These are phyloP conservation scores for Amaranthus palmeri DNA, from an alignment of 148 eudicot species.

Conservation along the genomic window DNA sequence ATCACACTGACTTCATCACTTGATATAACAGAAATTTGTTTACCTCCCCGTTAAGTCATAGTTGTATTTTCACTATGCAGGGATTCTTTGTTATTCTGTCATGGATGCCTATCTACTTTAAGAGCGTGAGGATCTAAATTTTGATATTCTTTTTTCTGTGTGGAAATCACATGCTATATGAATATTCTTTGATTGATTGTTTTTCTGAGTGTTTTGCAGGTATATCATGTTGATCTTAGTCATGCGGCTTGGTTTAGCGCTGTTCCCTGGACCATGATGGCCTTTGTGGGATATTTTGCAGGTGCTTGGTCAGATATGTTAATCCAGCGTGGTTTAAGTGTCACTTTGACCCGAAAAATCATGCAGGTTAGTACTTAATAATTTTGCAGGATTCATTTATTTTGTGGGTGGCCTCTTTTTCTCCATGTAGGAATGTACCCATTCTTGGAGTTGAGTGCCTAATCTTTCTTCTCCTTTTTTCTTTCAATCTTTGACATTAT, in stretches of 20 bases:
- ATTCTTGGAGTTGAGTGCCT: background rate
- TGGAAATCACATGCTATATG: background rate
- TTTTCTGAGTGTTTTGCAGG: constrained; percentile 36
- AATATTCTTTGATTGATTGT: background rate
- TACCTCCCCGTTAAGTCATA: background rate
- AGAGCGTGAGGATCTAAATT: constrained; percentile 42
- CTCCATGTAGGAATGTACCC: background rate
- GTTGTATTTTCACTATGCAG: constrained; percentile 35
- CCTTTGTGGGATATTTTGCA: constrained; percentile 76
- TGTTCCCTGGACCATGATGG: constrained; percentile 96
- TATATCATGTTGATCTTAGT: constrained; percentile 82
- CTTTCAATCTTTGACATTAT: background rate
- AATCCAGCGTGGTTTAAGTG: constrained; percentile 61
- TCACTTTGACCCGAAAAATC: constrained; percentile 79
- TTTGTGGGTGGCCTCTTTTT: background rate
- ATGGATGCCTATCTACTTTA: constrained; percentile 96
- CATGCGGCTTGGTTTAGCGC: constrained; percentile 99
- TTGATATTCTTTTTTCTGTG: background rate
- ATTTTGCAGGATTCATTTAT: background rate
- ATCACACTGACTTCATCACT: background rate
- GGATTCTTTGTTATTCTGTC: constrained; percentile 93
- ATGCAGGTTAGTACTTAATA: constrained; percentile 60
- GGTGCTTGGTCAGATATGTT: constrained; percentile 75
- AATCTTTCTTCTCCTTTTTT: background rate
- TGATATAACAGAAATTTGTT: background rate